These are phyloP conservation scores for Eleusine indica DNA, from an alignment of 176 grass and related monocot species.

Conservation along the genomic window DNA sequence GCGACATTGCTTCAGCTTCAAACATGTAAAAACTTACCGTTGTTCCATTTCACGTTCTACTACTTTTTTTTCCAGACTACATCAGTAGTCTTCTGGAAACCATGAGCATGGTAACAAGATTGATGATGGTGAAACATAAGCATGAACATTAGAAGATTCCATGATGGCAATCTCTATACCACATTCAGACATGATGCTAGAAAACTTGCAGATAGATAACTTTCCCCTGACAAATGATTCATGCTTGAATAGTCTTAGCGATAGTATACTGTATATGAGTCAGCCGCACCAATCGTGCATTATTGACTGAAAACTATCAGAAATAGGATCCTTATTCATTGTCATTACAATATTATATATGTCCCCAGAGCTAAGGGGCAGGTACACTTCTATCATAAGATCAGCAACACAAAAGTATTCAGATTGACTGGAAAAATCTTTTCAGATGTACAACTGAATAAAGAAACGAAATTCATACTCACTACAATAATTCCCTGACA, in stretches of 20 bases:
- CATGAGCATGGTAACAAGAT: neutral
- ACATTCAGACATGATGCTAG: conserved; percentile 3
- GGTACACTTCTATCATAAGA: neutral
- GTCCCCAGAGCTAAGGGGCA: neutral
- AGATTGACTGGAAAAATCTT: neutral
- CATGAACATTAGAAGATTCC: conserved; percentile 2
- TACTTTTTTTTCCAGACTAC: neutral
- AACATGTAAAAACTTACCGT: neutral
- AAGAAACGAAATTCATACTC: neutral
- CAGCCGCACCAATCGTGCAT: neutral
- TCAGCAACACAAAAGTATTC: conserved; percentile 6
- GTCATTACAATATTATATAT: neutral
- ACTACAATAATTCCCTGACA: neutral
- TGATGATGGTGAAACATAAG: neutral
- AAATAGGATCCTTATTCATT: neutral
- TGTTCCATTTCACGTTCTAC: no score
- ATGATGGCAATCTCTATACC: neutral
- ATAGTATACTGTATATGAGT: neutral
- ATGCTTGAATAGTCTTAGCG: neutral
- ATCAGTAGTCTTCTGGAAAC: conserved; percentile 2
- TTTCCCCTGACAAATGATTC: neutral
- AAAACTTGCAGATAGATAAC: neutral
- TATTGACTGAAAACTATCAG: neutral
- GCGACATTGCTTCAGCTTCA: neutral
- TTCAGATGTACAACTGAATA: neutral